Percentiles rank a stretch among this genome's conserved stretches.
These are phyloP conservation scores for Apophysomyces ossiformis DNA, from an alignment of 371 early-diverging fungal species.

Conservation along the genomic window DNA sequence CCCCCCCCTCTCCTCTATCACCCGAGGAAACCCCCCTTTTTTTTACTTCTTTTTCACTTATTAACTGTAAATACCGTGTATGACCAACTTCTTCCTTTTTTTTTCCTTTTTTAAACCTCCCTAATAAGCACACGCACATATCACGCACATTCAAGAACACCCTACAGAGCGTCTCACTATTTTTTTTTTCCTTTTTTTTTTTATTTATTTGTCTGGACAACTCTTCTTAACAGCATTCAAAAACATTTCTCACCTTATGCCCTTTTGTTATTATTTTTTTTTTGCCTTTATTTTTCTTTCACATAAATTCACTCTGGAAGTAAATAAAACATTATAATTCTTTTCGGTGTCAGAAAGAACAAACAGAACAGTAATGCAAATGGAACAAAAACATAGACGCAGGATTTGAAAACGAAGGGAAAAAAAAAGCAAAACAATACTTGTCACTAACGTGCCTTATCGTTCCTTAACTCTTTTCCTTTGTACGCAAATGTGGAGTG, in stretches of 20 bases:
- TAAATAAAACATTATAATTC: too few relatives aligned
- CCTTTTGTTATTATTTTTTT: neutral
- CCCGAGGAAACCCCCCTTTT: neutral
- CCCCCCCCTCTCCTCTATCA: too few relatives aligned
- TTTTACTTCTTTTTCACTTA: conserved; percentile 7
- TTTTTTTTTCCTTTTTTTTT: neutral
- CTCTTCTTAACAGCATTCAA: neutral
- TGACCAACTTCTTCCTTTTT: neutral
- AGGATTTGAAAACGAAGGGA: neutral
- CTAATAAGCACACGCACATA: neutral
- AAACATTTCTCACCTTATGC: neutral
- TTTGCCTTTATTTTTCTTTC: neutral
- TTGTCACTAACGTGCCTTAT: neutral
- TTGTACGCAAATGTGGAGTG: neutral
- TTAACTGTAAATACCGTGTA: conserved; percentile 10
- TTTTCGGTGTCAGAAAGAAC: too few relatives aligned
- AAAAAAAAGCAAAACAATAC: neutral
- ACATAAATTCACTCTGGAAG: neutral
- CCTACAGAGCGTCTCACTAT: neutral
- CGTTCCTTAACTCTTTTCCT: neutral
- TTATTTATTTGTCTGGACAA: neutral
- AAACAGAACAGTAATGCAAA: too few relatives aligned
- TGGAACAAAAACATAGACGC: neutral
- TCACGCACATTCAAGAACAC: neutral
- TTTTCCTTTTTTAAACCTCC: conserved; percentile 3